Base-by-base conservation (phyloP, 2,329 filamentous ascomycete genomes). In the Fusarium falciforme region DNA sequence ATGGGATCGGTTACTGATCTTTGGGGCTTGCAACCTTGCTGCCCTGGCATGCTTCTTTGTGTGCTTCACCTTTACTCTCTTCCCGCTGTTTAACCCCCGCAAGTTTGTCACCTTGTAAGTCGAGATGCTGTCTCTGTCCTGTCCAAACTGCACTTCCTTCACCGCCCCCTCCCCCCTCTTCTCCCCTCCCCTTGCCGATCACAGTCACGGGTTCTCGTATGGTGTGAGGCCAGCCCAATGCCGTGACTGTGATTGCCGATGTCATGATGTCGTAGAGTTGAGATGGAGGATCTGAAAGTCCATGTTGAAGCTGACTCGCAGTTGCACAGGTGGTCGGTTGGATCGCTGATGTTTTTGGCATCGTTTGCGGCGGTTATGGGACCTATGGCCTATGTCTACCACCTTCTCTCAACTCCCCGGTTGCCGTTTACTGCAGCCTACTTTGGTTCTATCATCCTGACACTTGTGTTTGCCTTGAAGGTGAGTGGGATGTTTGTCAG, bases 31-130 rank as follows among this genome's bases (percentile, higher is more conserved):
- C 86, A 97, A 98, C 84, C 84, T 98, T 78, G 95, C 93, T 71
- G 95, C 96, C 73, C 88, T 94, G 74, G 94, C 93, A 76, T 96
- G 97, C 87, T 98, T 99, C 87, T 91, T 97, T 82, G 91, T 97
- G 79, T 95, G 94, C 87, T 97, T 98, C 86, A 92, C 92, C 77
- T 87, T 98, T 66, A 96, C 97, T 85, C 95, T 95, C 64, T 88
- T 95, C 70, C 89, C 98, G 76, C 89, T 93, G 76, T 84, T 94
- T 75, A 92, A 89, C 82, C 95, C 96, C 77, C 91, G 93, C 84
- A 99, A 98, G 88, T 98, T 99, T 87, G 95, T 96, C 64, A 95
- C 97, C 75, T 84, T 98, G 96, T 98, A 91, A 93, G 96, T 96
- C 72, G 75, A 76, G 73, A 66, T 61, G 61, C 55, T 61, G 35